Conservation (phyloP, 2,329 filamentous ascomycete genomes). For the Beauveria sp. region DNA sequence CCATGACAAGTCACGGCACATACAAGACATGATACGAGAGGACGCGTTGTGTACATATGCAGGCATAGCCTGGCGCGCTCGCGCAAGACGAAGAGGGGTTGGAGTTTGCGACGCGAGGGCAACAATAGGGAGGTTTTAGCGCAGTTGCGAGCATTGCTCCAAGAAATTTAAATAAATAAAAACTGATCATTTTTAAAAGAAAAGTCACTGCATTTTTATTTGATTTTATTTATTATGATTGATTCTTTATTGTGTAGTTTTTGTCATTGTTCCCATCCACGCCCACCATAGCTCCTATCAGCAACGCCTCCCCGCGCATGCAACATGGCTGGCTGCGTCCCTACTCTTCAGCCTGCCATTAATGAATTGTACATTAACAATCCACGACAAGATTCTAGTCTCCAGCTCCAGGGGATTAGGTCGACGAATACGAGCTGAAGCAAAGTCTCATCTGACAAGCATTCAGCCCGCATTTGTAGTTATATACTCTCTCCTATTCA, state of each 20-base stretch:
- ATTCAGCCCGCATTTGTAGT: too few species aligned
- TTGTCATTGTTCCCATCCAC: background rate
- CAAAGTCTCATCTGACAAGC: too few species aligned
- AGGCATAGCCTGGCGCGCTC: background rate
- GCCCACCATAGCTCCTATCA: background rate
- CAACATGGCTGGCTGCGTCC: background rate
- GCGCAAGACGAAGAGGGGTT: background rate
- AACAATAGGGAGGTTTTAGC: background rate
- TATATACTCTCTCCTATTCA: too few species aligned
- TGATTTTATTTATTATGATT: background rate
- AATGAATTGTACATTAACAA: background rate
- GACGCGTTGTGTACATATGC: background rate
- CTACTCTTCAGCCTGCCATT: background rate
- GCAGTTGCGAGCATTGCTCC: background rate
- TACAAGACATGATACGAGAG: too few species aligned
- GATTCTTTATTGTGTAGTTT: background rate
- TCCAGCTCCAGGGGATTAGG: too few species aligned
- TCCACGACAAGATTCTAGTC: too few species aligned
- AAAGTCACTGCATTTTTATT: background rate
- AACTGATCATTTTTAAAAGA: background rate
- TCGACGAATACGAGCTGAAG: too few species aligned
- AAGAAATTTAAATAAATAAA: background rate
- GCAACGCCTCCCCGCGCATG: background rate
- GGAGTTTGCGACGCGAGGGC: slow-evolving; percentile 1
- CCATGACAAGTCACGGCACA: too few species aligned